Percentiles rank a stretch among this genome's conserved stretches.
phyloP scores from a whole-genome alignment of 1,284 basidiomycete species.

The Trametes hirsuta region DNA sequence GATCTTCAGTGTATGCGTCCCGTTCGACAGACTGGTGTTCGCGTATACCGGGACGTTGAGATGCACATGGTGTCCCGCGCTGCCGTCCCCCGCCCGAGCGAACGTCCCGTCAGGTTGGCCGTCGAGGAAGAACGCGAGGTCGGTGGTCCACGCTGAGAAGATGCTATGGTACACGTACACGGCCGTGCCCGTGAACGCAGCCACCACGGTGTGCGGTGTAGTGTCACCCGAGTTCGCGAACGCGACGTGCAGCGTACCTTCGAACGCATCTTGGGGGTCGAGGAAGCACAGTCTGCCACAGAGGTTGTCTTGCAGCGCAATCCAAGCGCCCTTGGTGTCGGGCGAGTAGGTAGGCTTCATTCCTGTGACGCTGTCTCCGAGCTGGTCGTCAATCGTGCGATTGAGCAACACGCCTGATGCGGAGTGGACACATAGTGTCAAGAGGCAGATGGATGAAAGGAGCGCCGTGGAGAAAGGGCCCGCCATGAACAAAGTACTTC shows the following conservation, averaged over 20 bases:
- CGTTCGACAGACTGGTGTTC: constrained; percentile 23
- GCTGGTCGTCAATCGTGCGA: constrained; percentile 47
- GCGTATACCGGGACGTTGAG: constrained; percentile 38
- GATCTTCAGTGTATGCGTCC: constrained; percentile 25
- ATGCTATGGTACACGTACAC: constrained; percentile 38
- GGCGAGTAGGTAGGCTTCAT: constrained; percentile 33
- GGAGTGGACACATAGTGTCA: neutral
- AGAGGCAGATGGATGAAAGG: neutral
- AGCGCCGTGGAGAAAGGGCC: neutral
- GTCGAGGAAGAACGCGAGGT: constrained; percentile 43
- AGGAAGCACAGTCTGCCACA: constrained; percentile 13
- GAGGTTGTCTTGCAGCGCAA: constrained; percentile 30
- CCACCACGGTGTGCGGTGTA: neutral
- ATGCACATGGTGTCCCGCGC: constrained; percentile 25
- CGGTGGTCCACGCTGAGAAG: constrained; percentile 32
- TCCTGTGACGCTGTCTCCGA: constrained; percentile 40
- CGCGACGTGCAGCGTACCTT: constrained; percentile 28
- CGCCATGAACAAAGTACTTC: no score
- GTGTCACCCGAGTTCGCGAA: constrained; percentile 8
- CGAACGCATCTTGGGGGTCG: constrained; percentile 20
- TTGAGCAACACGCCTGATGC: constrained; percentile 32
- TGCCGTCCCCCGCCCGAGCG: constrained; percentile 23
- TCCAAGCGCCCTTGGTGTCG: constrained; percentile 17
- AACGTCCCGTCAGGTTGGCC: constrained; percentile 35
- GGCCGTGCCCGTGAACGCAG: constrained; percentile 29